Percentiles rank a stretch among this genome's conserved stretches.
Evolutionary conservation across 1,284 basidiomycete genomes (phyloP).

Genomic region (Trichosporon sp.): DNA sequence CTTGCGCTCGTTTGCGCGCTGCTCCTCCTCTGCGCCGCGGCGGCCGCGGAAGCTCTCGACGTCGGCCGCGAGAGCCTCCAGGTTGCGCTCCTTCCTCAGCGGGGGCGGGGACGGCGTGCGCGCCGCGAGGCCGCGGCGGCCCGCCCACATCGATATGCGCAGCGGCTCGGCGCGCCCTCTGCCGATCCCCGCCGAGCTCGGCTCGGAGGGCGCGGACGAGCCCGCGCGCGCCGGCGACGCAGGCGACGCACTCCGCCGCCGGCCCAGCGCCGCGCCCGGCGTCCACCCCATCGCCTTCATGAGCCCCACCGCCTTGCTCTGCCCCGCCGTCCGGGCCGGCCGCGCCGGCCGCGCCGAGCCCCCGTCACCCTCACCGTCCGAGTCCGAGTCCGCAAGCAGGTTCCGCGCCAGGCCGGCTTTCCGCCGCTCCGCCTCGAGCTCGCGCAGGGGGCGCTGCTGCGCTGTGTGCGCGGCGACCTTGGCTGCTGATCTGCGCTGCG

Average conservation of each 20-base stretch:
- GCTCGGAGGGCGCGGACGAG: slow-evolving; percentile 7
- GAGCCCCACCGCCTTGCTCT: slow-evolving; percentile 43
- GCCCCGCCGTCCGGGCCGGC: slow-evolving; percentile 13
- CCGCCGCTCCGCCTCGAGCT: slow-evolving; percentile 36
- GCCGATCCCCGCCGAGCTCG: slow-evolving; percentile 11
- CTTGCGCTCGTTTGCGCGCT: slow-evolving; percentile 36
- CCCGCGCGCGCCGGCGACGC: neutral
- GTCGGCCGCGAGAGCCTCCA: slow-evolving; percentile 31
- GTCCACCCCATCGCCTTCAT: slow-evolving; percentile 53
- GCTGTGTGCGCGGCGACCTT: slow-evolving; percentile 35
- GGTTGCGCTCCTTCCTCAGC: slow-evolving; percentile 19
- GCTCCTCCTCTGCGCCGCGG: slow-evolving; percentile 30
- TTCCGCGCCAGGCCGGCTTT: slow-evolving; percentile 37
- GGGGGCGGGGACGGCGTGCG: slow-evolving; percentile 41
- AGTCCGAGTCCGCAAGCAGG: slow-evolving; percentile 29
- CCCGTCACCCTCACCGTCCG: neutral
- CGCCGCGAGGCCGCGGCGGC: slow-evolving; percentile 36
- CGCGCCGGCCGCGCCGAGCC: neutral
- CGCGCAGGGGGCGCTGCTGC: slow-evolving; percentile 6
- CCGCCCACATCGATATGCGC: slow-evolving; percentile 45
- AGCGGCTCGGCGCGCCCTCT: slow-evolving; percentile 38
- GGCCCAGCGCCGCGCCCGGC: slow-evolving; percentile 44
- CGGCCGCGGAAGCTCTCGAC: slow-evolving; percentile 41
- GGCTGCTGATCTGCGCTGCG: slow-evolving; percentile 27
- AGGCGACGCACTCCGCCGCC: slow-evolving; percentile 20